Percentiles rank a stretch among this genome's conserved stretches.
phyloP scores from a whole-genome alignment of 768 basidiomycete species.

The Leccinum uliginosum region DNA sequence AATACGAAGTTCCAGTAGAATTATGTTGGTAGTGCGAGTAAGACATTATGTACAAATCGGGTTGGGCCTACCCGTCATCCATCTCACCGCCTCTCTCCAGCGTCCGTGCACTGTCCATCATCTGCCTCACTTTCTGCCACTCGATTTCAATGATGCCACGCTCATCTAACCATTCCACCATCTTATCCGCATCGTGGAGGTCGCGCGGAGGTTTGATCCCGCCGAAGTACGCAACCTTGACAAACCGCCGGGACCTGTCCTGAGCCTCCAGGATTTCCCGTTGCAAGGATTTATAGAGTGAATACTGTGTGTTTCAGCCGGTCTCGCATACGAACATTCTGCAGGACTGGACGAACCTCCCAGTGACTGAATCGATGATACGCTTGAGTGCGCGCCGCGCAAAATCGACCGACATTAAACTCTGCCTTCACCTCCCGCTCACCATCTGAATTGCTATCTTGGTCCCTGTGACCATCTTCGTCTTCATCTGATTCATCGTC shows the following conservation, averaged over 20 bases:
- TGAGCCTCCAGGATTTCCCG: constrained; percentile 57
- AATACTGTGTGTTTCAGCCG: constrained; percentile 43
- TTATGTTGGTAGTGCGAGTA: constrained; percentile 35
- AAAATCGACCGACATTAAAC: constrained; percentile 76
- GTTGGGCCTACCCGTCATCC: constrained; percentile 16
- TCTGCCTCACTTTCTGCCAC: constrained; percentile 64
- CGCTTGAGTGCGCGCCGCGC: constrained; percentile 60
- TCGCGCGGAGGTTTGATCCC: constrained; percentile 61
- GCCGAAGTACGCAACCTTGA: constrained; percentile 53
- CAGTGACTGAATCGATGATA: constrained; percentile 78
- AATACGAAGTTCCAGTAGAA: constrained; percentile 53
- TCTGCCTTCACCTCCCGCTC: constrained; percentile 26
- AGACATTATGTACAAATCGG: constrained; percentile 19
- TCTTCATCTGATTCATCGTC: constrained; percentile 25
- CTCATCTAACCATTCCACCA: constrained; percentile 78
- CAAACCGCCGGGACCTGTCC: constrained; percentile 42
- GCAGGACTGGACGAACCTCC: constrained; percentile 53
- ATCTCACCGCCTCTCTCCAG: constrained; percentile 51
- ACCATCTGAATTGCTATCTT: constrained; percentile 1
- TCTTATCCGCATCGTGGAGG: constrained; percentile 65
- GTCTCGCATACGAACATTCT: background rate
- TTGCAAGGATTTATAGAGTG: constrained; percentile 55
- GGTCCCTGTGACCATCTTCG: constrained; percentile 13
- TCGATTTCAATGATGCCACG: constrained; percentile 61
- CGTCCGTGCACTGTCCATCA: constrained; percentile 71